phyloP scores from a whole-genome alignment of 2,329 filamentous ascomycete genomes.

The Phaeosphaeria sp. region DNA sequence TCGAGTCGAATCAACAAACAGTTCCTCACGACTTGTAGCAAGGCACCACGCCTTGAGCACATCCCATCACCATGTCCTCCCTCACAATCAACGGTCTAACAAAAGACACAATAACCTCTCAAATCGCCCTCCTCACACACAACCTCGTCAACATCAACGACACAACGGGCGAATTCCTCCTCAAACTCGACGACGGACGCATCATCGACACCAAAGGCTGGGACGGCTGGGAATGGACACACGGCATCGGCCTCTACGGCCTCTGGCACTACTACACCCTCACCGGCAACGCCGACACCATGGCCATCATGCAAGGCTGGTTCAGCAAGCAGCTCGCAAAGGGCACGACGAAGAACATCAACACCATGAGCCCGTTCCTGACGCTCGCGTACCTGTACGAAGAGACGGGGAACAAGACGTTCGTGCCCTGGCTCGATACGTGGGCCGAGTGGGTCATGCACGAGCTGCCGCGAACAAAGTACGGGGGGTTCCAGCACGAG shows the following conservation, averaged over 20 bases:
- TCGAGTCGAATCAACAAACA: background rate
- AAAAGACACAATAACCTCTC: constrained; percentile 55
- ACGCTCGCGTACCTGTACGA: constrained; percentile 82
- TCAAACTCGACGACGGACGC: constrained; percentile 73
- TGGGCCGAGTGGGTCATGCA: constrained; percentile 87
- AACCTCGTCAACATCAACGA: constrained; percentile 82
- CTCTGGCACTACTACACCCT: constrained; percentile 83
- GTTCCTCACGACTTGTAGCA: background rate
- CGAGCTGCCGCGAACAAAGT: constrained; percentile 74
- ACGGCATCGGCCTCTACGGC: constrained; percentile 80
- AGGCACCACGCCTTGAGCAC: background rate
- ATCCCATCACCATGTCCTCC: constrained; percentile 48
- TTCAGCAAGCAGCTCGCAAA: constrained; percentile 72
- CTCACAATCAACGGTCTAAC: constrained; percentile 50
- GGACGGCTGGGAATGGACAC: constrained; percentile 85
- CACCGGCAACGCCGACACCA: constrained; percentile 66
- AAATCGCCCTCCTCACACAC: constrained; percentile 72
- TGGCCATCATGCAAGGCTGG: constrained; percentile 76
- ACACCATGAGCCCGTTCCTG: constrained; percentile 81
- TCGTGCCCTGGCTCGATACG: constrained; percentile 77
- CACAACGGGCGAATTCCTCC: constrained; percentile 74
- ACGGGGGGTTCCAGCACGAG: constrained; percentile 76
- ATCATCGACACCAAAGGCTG: constrained; percentile 86
- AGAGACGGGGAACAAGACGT: constrained; percentile 70
- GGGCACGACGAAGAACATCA: constrained; percentile 84